A percentile compares a stretch with the other conserved stretches of the same genome.
phyloP scores from a whole-genome alignment of 805 yeast species.

The Spathaspora hagerdaliae region DNA sequence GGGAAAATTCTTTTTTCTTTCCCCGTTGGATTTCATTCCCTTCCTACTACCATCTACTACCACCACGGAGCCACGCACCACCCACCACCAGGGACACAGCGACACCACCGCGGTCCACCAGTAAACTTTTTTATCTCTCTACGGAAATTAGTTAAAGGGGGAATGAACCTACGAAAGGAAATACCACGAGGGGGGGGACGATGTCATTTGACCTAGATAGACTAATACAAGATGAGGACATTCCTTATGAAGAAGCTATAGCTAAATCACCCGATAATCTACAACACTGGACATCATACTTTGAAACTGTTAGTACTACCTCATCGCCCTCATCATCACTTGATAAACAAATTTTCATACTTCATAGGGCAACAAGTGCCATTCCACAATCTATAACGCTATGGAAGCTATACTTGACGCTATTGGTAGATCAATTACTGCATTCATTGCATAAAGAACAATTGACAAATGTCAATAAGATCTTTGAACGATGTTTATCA shows the following conservation, averaged over 20 bases:
- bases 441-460: constrained; percentile 26
- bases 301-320: constrained; percentile 12
- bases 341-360: constrained; percentile 41
- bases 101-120: too few species aligned
- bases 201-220: constrained; percentile 7
- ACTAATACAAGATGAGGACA: constrained; percentile 20
- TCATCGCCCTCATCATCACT: constrained; percentile 18
- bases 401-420: constrained; percentile 50
- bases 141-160: too few species aligned
- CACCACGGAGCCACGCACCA: too few species aligned
- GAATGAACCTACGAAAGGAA: too few species aligned
- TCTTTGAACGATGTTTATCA: constrained; percentile 47
- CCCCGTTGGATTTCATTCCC: too few species aligned
- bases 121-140: too few species aligned
- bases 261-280: constrained; percentile 28
- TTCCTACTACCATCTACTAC: too few species aligned
- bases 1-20: too few species aligned
- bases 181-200: too few species aligned
- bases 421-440: constrained; percentile 27
- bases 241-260: constrained; percentile 33
- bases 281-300: constrained; percentile 46
- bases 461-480: constrained; percentile 30
- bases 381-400: constrained; percentile 47
- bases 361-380: constrained; percentile 47
- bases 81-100: too few species aligned